Base-by-base conservation (phyloP, 768 basidiomycete genomes). In the Amyloporia xantha region DNA sequence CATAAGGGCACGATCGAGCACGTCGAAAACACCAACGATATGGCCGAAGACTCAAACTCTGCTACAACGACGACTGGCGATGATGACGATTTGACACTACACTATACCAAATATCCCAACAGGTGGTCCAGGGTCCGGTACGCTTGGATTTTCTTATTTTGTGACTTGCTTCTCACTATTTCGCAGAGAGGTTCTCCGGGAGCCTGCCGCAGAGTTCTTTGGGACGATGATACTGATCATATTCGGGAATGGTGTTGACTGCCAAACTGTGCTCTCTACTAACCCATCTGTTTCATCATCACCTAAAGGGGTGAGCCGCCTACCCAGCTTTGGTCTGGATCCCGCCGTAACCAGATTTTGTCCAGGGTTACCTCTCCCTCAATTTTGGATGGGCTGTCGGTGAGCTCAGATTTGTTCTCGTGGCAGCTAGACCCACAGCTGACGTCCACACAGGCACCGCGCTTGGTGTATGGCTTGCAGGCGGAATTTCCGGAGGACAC, bases 401-500 rank as follows among this genome's bases (percentile, higher is more conserved):
- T 71, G 50, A 49, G 58, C 27, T 20, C 15, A 7, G 30, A 33
- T 7, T n/a, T 25, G 39, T 9, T 28, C n/a, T 27, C 23, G 28
- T 37, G 9, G 17, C 21, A 5, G 25, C 45, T 30, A 20, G 26
- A 33, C 40, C 25, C 43, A 6, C 26, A 25, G 5, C 53, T 53
- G 2, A 41, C 42, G 25, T 25, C 55, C 60, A 35, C 21, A 44
- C 43, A 73, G 71, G 83, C 21, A 69, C 77, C 3, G 77, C 79
- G 7, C 67, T 86, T 62, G 86, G 82, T 26, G 83, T 82, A 9
- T 87, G 82, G 82, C 72, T 79, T 2, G 74, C 74, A 19, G 74
- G 73, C 42, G 79, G 81, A 40, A 74, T 85, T 49, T 86, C 86
- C 40, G 85, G 83, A 5, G 86, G 84, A 24, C 86, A 89, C 50